Percentiles rank a stretch among this genome's conserved stretches.
Evolutionary conservation across 768 basidiomycete species (phyloP).

Genomic region (Daedaleopsis sinensis): DNA sequence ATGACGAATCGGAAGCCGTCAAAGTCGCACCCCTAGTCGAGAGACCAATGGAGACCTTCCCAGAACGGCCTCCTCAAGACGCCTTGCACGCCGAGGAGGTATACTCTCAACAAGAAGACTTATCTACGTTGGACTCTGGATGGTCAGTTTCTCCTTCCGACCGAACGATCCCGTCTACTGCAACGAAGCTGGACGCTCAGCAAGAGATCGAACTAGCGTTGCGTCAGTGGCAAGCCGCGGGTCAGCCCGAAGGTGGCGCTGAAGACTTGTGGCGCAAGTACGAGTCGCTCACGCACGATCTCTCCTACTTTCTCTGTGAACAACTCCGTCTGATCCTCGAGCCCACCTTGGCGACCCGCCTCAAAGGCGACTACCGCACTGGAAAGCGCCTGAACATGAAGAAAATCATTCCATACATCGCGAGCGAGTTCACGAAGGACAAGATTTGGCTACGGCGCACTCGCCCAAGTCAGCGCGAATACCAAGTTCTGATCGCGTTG

Average conservation of each 20-base stretch:
- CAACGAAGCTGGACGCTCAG: slow-evolving; percentile 30
- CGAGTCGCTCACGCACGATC: slow-evolving; percentile 85
- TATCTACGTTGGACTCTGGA: background rate
- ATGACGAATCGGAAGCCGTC: slow-evolving; percentile 45
- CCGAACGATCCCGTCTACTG: slow-evolving; percentile 1
- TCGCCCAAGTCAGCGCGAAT: slow-evolving; percentile 90
- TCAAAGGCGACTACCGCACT: slow-evolving; percentile 96
- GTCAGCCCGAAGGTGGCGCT: slow-evolving; percentile 56
- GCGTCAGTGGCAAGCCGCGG: slow-evolving; percentile 61
- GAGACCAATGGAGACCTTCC: background rate
- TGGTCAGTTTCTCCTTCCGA: slow-evolving; percentile 1
- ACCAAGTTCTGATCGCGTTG: slow-evolving; percentile 91
- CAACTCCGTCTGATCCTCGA: slow-evolving; percentile 96
- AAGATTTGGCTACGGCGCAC: slow-evolving; percentile 98
- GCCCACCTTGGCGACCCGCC: slow-evolving; percentile 89
- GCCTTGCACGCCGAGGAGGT: slow-evolving; percentile 9
- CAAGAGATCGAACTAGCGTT: slow-evolving; percentile 53
- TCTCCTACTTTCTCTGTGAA: slow-evolving; percentile 92
- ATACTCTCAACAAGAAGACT: slow-evolving; percentile 10
- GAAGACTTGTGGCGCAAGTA: slow-evolving; percentile 92
- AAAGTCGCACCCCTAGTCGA: slow-evolving; percentile 7
- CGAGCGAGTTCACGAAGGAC: slow-evolving; percentile 98
- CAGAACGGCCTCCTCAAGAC: background rate
- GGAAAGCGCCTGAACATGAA: slow-evolving; percentile 99
- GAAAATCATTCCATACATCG: slow-evolving; percentile 97